Percentiles rank a stretch among this genome's conserved stretches.
Evolutionary conservation across 75 land plant genomes (phyloP).

Genomic region (Pinus taeda): DNA sequence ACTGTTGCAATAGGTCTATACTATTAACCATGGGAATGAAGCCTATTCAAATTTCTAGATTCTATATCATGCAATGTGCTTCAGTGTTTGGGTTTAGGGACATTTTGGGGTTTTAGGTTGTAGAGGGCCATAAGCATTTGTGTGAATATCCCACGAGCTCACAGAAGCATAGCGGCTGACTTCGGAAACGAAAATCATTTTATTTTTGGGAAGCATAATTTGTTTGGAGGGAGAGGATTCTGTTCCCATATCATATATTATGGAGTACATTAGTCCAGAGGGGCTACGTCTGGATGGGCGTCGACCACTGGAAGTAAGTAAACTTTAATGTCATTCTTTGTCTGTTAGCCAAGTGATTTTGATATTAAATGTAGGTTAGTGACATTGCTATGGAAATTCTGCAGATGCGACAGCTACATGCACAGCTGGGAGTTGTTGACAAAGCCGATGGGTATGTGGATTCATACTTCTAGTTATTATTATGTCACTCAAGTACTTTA

Average conservation of each 20-base stretch:
- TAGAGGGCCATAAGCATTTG: no score
- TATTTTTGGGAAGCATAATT: no score
- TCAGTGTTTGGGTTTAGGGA: no score
- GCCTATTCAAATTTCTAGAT: no score
- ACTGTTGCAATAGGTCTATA: no score
- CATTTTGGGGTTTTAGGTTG: no score
- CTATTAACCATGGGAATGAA: no score
- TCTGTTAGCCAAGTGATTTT: background rate
- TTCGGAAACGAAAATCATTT: no score
- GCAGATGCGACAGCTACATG: constrained; percentile 90
- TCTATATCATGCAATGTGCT: no score
- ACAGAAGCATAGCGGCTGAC: no score
- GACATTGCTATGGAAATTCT: constrained; percentile 5
- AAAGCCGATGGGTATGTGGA: constrained; percentile 85
- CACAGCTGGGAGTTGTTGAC: constrained; percentile 70
- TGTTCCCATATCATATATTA: background rate
- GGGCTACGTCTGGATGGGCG: constrained; percentile 94
- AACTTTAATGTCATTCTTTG: background rate
- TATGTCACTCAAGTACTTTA: background rate
- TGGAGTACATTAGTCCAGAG: constrained; percentile 94
- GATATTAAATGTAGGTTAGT: background rate
- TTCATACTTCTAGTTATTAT: background rate
- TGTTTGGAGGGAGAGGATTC: no score
- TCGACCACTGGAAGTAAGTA: constrained; percentile 71
- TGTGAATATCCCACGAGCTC: no score